Percentiles rank a stretch among this genome's conserved stretches.
phyloP scores from a whole-genome alignment of 768 basidiomycete genomes.

The Psilocybe subaeruginosa region DNA sequence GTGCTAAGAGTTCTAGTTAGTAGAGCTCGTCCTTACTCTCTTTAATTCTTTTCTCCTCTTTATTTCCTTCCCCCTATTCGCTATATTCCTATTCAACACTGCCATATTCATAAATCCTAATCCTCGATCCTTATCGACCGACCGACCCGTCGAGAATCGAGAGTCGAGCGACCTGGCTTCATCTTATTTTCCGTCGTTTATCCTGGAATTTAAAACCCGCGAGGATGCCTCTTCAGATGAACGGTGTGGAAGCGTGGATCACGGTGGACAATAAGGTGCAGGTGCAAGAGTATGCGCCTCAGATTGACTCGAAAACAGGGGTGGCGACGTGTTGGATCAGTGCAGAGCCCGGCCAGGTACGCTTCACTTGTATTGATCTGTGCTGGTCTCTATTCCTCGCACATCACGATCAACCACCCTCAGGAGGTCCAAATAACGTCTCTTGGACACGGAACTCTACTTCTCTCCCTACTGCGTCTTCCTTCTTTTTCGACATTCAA shows the following conservation, averaged over 20 bases:
- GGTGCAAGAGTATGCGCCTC: conserved; percentile 27
- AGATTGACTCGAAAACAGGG: conserved; percentile 26
- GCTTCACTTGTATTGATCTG: conserved; percentile 3
- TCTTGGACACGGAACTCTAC: not conserved
- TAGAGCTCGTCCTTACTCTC: conserved; percentile 17
- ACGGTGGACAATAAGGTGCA: conserved; percentile 30
- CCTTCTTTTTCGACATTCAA: conserved; percentile 9
- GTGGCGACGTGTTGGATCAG: conserved; percentile 32
- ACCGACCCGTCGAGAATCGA: not conserved
- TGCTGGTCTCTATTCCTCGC: not conserved
- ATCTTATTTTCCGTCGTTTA: conserved; percentile 2
- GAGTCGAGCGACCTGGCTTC: not conserved
- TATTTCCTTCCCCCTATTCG: conserved; percentile 3
- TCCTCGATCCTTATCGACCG: conserved; percentile 5
- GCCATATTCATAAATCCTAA: not conserved
- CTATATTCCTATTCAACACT: conserved; percentile 2
- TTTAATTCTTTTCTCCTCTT: conserved; percentile 10
- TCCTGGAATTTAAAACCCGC: conserved; percentile 10
- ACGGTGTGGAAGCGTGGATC: conserved; percentile 34
- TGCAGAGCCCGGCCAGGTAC: conserved; percentile 32
- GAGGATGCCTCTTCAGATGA: conserved; percentile 29
- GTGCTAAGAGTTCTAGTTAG: conserved; percentile 17
- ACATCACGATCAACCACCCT: not conserved
- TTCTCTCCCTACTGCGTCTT: conserved; percentile 6
- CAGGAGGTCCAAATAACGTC: not conserved